Conservation (phyloP, 1,139 yeast genomes). For the Yamadazyma dushanensis region DNA sequence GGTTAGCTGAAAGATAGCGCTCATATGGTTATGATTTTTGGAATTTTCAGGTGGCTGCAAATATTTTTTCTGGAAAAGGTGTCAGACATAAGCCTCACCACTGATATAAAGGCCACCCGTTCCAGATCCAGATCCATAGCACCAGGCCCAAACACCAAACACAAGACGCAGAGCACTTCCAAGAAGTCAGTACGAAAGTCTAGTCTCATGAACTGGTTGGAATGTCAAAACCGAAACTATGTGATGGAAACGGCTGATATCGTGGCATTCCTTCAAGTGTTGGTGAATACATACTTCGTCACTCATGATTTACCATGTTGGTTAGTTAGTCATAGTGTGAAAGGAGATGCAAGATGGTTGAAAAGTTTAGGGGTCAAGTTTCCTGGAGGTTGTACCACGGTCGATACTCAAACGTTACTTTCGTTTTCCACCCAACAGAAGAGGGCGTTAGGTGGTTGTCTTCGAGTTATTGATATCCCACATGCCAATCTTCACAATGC, state of each 20-base stretch:
- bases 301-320: constrained; percentile 20
- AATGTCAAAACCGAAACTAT: too few relatives aligned
- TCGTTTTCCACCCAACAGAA: constrained; percentile 36
- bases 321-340: constrained; percentile 68
- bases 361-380: constrained; percentile 45
- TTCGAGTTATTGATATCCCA: constrained; percentile 56
- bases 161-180: too few relatives aligned
- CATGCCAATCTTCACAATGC: constrained; percentile 73
- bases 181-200: too few relatives aligned
- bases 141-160: too few relatives aligned
- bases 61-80: too few relatives aligned
- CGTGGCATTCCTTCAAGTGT: constrained; percentile 35
- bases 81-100: too few relatives aligned
- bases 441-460: constrained; percentile 50
- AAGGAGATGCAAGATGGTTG: constrained; percentile 63
- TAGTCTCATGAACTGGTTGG: too few relatives aligned
- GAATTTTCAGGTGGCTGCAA: too few relatives aligned
- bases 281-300: constrained; percentile 44
- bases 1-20: too few relatives aligned
- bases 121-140: too few relatives aligned
- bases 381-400: constrained; percentile 30
- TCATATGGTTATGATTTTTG: too few relatives aligned
- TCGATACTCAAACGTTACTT: constrained; percentile 52
- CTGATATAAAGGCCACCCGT: too few relatives aligned
- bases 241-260: constrained; percentile 40